Evolutionary conservation across 306 rosid species (phyloP).

Genomic region (Dryas alaskensis): DNA sequence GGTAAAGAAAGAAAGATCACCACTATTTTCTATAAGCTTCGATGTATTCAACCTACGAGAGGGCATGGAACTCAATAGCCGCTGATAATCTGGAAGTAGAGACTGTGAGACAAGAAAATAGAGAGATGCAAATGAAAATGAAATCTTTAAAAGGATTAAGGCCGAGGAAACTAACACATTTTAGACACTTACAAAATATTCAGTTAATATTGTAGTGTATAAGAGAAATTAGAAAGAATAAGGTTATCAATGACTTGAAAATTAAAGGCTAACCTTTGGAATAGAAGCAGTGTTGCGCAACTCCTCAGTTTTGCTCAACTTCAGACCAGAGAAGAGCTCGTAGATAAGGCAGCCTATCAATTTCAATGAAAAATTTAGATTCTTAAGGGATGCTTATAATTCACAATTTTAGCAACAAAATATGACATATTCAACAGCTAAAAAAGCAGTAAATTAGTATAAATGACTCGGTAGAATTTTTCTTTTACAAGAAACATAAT

Average conservation of each 20-base stretch:
- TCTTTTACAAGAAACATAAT: background rate
- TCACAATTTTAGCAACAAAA: background rate
- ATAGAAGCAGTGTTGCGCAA: slow-evolving; percentile 81
- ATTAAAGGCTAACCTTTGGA: slow-evolving; percentile 70
- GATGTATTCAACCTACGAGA: slow-evolving; percentile 95
- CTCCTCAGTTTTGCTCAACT: slow-evolving; percentile 90
- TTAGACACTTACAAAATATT: background rate
- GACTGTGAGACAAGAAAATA: slow-evolving; percentile 66
- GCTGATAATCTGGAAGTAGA: slow-evolving; percentile 99
- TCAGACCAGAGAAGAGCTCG: slow-evolving; percentile 86
- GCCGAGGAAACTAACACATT: slow-evolving; percentile 28
- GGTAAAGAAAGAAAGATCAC: slow-evolving; percentile 44
- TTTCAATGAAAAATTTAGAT: slow-evolving; percentile 16
- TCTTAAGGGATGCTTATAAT: slow-evolving; percentile 18
- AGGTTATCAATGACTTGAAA: slow-evolving; percentile 8
- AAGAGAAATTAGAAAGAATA: background rate
- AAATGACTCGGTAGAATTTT: background rate
- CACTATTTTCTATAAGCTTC: slow-evolving; percentile 92
- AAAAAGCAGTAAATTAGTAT: background rate
- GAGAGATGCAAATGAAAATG: slow-evolving; percentile 47
- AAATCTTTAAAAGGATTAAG: slow-evolving; percentile 32
- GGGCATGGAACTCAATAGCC: slow-evolving; percentile 87
- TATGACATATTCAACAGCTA: slow-evolving; percentile 18
- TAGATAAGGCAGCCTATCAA: slow-evolving; percentile 86
- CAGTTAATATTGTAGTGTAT: background rate